Percentiles rank a stretch among this genome's conserved stretches.
Conservation (phyloP, 78 protist species). For the Dictyostelium firmibasis region DNA sequence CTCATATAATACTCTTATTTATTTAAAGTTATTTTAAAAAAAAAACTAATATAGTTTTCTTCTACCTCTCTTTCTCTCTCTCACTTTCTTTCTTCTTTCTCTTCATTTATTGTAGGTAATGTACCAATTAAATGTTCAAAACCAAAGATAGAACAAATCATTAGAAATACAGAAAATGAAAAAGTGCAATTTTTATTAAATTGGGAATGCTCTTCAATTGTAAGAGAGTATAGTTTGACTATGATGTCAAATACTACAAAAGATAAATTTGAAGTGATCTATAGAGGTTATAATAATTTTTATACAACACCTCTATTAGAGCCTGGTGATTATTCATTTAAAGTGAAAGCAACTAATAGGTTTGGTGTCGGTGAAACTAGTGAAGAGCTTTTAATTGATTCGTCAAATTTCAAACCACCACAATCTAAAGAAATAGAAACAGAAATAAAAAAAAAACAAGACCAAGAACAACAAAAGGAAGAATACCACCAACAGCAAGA, state of each 20-base stretch:
- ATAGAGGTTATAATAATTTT: constrained; percentile 51
- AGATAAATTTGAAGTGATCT: neutral
- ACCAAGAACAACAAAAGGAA: neutral
- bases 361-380: constrained; percentile 63
- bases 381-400: neutral
- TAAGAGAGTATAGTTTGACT: constrained; percentile 38
- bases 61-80: no score
- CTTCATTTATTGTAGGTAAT: constrained; percentile 12
- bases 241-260: neutral
- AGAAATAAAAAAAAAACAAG: neutral
- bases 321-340: neutral
- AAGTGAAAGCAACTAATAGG: constrained; percentile 53
- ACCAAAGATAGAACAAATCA: constrained; percentile 35
- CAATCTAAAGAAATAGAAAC: neutral
- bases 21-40: no score
- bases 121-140: constrained; percentile 57
- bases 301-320: constrained; percentile 32
- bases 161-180: neutral
- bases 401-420: neutral
- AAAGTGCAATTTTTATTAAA: constrained; percentile 8
- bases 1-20: no score
- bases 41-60: neutral
- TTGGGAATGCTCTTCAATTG: constrained; percentile 52
- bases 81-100: no score
- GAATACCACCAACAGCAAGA: neutral